Conservation (phyloP, 1,139 yeast genomes). For the Taphrina pruni region DNA sequence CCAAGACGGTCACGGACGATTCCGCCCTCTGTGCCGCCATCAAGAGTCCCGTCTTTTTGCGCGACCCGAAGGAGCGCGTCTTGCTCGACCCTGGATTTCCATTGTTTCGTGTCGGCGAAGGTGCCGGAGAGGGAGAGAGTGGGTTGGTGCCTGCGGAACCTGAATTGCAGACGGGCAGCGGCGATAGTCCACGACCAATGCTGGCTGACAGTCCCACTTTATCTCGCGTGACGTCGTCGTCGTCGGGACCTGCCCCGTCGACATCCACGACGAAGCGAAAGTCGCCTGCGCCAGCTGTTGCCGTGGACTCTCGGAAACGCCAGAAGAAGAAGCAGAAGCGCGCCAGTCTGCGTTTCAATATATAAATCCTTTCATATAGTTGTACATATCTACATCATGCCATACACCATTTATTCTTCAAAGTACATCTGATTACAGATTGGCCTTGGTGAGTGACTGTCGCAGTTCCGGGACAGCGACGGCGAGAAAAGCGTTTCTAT, state of each 20-base stretch:
- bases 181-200: background rate
- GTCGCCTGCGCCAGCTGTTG: no score
- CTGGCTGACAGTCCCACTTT: background rate
- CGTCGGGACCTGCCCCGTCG: no score
- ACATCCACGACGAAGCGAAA: no score
- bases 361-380: background rate
- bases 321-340: background rate
- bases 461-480: background rate
- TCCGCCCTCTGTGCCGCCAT: slow-evolving; percentile 16
- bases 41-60: slow-evolving; percentile 18
- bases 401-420: no score
- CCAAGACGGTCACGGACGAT: slow-evolving; percentile 35
- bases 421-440: no score
- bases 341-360: background rate
- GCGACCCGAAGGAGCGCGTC: background rate
- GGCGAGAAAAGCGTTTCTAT: slow-evolving; percentile 13
- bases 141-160: slow-evolving; percentile 3
- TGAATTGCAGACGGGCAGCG: background rate
- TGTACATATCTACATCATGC: no score
- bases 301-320: no score
- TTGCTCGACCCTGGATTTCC: slow-evolving; percentile 8
- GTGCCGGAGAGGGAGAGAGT: slow-evolving; percentile 1
- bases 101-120: slow-evolving; percentile 7
- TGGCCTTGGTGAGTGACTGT: background rate
- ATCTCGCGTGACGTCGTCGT: background rate